Conservation (phyloP, 106 monocot genomes). For the Dioscorea alata region DNA sequence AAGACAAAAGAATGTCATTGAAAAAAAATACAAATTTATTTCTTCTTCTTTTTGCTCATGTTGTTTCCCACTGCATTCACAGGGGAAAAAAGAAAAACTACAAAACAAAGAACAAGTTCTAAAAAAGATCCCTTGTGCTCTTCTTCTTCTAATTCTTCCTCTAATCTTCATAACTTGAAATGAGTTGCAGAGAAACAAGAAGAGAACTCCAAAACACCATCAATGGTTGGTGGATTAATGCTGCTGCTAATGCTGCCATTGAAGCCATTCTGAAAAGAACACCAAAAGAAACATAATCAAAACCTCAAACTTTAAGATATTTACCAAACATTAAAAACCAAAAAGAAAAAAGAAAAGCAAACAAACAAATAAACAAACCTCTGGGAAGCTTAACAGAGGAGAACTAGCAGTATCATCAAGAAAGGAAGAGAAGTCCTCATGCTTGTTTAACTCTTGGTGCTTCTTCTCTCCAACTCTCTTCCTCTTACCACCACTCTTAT, state of each 20-base stretch:
- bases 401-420: constrained; percentile 93
- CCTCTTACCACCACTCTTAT: constrained; percentile 19
- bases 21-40: too few relatives aligned
- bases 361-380: constrained; percentile 14
- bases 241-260: too few relatives aligned
- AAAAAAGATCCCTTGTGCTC: background rate
- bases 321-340: background rate
- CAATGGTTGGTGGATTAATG: too few relatives aligned
- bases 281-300: background rate
- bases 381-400: constrained; percentile 40
- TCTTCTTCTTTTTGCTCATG: too few relatives aligned
- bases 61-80: too few relatives aligned
- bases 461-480: constrained; percentile 24
- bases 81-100: too few relatives aligned
- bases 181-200: constrained; percentile 76
- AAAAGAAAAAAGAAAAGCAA: background rate
- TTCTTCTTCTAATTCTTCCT: background rate
- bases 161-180: constrained; percentile 43
- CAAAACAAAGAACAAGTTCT: too few relatives aligned
- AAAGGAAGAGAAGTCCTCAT: constrained; percentile 6
- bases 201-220: constrained; percentile 40
- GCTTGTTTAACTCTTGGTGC: constrained; percentile 2
- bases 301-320: background rate
- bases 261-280: constrained; percentile 10
- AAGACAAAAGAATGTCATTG: too few relatives aligned